Base-by-base conservation (phyloP, 208 protist species). In the Phytomonas sp. region DNA sequence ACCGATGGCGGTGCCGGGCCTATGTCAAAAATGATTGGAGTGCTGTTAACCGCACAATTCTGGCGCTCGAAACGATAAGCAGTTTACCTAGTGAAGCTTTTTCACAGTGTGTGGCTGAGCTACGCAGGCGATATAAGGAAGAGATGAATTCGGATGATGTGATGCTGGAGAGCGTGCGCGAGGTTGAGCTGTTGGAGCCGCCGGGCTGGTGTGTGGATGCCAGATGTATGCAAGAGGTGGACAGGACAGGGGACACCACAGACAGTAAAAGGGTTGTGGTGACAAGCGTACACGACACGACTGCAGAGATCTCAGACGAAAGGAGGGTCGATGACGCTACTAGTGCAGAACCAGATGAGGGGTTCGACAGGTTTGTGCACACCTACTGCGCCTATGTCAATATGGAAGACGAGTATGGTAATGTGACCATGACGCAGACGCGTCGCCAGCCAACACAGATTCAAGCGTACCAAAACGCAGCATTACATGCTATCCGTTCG, bases 21-120 rank as follows among this genome's bases (percentile, higher is more conserved):
- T 96, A 96, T 72, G 76, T 89, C 59, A 87, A 88, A 63, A 87
- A 94, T 52, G 88, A 96, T 67, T 96, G 91, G 91, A 79, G 77
- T 59, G 72, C 84, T 19, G 74, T 77, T 16, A 73, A 81, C 1
- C 84, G 70, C 45, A 78, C 84, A 31, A 45, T 63, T n/a, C 80
- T 91, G 29, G 83, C 75, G 23, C 67, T 68, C 4, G 84, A 91
- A 70, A 69, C 30, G 16, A 26, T 29, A 37, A 87, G 88, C 29
- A 74, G 82, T 49, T 83, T 77, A 1, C 83, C 91, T 0, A 84
- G 84, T 62, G 78, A 81, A 34, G 87, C 85, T 7, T 73, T 96
- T 12, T 76, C 79, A 60, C 80, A 72, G 16, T 91, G 87, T 59
- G 71, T 92, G 36, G 64, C 77, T 4, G 73, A 80, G 65, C 78